These are phyloP conservation scores for Exophiala phaeomuriformis DNA, from an alignment of 2,329 filamentous ascomycete species.

Conservation along the genomic window DNA sequence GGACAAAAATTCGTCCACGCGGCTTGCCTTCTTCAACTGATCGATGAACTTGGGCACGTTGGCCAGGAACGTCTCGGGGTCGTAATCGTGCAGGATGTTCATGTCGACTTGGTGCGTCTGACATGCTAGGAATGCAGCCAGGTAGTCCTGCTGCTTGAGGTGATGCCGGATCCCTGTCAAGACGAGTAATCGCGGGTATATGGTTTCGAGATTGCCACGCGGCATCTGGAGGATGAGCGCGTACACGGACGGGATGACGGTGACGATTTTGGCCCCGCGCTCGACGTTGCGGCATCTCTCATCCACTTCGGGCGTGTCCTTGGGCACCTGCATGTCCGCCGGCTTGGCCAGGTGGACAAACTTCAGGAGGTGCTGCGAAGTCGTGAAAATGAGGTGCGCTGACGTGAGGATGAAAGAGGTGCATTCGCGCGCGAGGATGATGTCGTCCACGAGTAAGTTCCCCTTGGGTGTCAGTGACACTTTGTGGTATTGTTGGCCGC, in stretches of 20 bases:
- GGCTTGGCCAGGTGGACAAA: constrained; percentile 68
- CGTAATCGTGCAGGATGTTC: constrained; percentile 93
- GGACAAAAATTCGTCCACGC: constrained; percentile 86
- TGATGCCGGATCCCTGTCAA: constrained; percentile 77
- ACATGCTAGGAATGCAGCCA: constrained; percentile 76
- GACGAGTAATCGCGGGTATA: constrained; percentile 87
- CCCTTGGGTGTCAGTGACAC: constrained; percentile 68
- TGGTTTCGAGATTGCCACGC: constrained; percentile 88
- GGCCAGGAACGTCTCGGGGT: constrained; percentile 74
- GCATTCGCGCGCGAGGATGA: constrained; percentile 71
- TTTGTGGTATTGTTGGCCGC: constrained; percentile 11
- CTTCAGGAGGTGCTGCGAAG: constrained; percentile 84
- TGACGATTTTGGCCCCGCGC: constrained; percentile 76
- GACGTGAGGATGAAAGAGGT: constrained; percentile 82
- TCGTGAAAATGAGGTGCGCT: constrained; percentile 83
- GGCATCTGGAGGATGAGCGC: constrained; percentile 89
- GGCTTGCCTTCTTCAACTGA: constrained; percentile 71
- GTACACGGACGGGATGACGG: constrained; percentile 81
- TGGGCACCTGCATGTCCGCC: constrained; percentile 55
- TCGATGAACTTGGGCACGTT: constrained; percentile 71
- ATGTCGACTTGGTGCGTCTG: constrained; percentile 92
- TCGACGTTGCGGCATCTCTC: constrained; percentile 90
- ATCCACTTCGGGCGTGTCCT: constrained; percentile 82
- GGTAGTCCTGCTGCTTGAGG: constrained; percentile 74
- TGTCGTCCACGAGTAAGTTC: constrained; percentile 68